A percentile compares a stretch with the other conserved stretches of the same genome.
Evolutionary conservation across 2,329 filamentous ascomycete genomes (phyloP).

Genomic region (Endothia cerciana): DNA sequence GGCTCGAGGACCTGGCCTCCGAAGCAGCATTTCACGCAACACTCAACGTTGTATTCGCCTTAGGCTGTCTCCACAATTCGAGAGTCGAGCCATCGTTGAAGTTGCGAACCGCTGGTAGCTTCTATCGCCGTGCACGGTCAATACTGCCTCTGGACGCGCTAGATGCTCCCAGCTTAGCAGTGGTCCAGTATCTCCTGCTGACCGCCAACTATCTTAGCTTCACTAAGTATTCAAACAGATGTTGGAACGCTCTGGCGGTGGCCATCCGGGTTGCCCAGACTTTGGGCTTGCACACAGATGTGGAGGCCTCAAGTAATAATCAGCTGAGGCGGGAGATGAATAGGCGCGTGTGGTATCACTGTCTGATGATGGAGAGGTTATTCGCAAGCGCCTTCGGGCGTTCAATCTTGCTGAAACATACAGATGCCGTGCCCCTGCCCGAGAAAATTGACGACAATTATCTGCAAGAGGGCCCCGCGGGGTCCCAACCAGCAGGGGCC

Average conservation of each 20-base stretch:
- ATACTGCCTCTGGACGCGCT: background rate
- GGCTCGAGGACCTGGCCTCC: background rate
- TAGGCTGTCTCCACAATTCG: background rate
- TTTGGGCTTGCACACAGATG: background rate
- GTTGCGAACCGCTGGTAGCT: background rate
- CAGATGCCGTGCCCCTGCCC: background rate
- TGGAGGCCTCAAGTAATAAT: background rate
- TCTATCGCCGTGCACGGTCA: background rate
- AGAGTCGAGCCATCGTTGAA: background rate
- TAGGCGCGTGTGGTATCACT: constrained; percentile 3
- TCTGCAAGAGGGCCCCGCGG: background rate
- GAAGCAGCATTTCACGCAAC: background rate
- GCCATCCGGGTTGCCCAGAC: constrained; percentile 5
- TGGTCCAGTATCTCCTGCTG: background rate
- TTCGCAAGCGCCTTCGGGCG: background rate
- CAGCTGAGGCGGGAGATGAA: background rate
- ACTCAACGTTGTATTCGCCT: background rate
- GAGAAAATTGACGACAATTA: background rate
- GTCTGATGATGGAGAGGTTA: background rate
- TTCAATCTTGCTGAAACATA: background rate
- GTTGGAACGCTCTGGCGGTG: background rate
- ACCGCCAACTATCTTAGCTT: background rate
- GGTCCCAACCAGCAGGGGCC: background rate
- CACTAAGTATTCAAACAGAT: background rate
- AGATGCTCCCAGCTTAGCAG: background rate